A percentile compares a stretch with the other conserved stretches of the same genome.
phyloP scores from a whole-genome alignment of 2,329 filamentous ascomycete species.

The Sphaerostilbella broomeana region DNA sequence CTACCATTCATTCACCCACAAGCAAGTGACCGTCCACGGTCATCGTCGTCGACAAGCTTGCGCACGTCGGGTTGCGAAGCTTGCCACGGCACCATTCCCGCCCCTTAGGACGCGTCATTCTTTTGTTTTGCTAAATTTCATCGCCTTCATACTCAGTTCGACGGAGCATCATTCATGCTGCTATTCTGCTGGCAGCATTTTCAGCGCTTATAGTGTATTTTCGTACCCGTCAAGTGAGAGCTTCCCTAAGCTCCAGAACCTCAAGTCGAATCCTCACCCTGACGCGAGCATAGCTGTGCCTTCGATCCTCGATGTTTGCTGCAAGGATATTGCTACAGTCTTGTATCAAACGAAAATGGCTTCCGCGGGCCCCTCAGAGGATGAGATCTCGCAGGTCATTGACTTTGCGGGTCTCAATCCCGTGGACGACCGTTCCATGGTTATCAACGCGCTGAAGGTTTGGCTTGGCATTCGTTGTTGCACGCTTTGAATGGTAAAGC shows the following conservation, averaged over 20 bases:
- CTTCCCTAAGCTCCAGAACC: not conserved
- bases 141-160: not conserved
- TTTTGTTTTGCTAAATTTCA: not conserved
- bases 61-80: slow-evolving; percentile 3
- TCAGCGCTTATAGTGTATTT: too few species aligned
- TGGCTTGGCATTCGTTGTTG: too few species aligned
- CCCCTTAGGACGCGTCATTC: not conserved
- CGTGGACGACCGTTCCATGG: slow-evolving; percentile 32
- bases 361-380: slow-evolving; percentile 30
- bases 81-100: not conserved
- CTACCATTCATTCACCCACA: slow-evolving; percentile 1
- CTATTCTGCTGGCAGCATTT: too few species aligned
- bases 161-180: too few species aligned
- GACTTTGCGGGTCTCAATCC: slow-evolving; percentile 35
- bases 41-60: slow-evolving; percentile 5
- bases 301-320: not conserved
- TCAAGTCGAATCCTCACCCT: not conserved
- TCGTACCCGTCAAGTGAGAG: too few species aligned
- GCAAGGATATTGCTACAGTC: not conserved
- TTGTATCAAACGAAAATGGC: slow-evolving; percentile 21
- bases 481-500: too few species aligned
- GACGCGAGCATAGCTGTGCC: not conserved
- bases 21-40: not conserved
- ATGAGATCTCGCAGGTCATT: slow-evolving; percentile 33
- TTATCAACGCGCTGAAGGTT: slow-evolving; percentile 38